Conservation (phyloP, 495 filamentous ascomycete genomes). For the Penicillium argentinense region DNA sequence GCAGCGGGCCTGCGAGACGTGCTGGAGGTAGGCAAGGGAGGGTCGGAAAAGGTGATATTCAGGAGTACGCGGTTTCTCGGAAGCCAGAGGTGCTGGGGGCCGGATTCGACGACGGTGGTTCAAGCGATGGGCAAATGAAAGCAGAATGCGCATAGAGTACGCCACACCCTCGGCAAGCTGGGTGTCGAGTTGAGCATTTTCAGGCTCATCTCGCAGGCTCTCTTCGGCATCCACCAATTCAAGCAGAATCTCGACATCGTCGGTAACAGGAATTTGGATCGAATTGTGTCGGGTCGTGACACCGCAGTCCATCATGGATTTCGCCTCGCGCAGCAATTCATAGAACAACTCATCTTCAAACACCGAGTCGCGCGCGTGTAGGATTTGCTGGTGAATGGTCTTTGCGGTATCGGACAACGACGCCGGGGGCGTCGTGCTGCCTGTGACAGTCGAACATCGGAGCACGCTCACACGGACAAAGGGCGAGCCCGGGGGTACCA, state of each 20-base stretch:
- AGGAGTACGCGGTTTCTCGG: constrained; percentile 44
- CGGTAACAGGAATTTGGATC: constrained; percentile 55
- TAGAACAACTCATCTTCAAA: constrained; percentile 95
- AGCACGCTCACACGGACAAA: constrained; percentile 62
- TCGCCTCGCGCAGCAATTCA: constrained; percentile 80
- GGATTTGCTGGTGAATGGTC: constrained; percentile 64
- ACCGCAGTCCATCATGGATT: constrained; percentile 61
- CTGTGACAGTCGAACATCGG: constrained; percentile 39
- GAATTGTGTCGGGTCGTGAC: constrained; percentile 61
- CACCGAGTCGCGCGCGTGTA: constrained; percentile 80
- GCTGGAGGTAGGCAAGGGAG: constrained; percentile 62
- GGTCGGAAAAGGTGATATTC: constrained; percentile 65
- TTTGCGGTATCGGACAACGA: constrained; percentile 27
- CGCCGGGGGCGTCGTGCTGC: constrained; percentile 40
- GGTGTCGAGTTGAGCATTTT: constrained; percentile 21
- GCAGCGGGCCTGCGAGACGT: constrained; percentile 48
- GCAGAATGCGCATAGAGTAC: constrained; percentile 63
- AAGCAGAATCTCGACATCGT: constrained; percentile 57
- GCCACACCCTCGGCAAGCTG: constrained; percentile 55
- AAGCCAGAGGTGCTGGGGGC: constrained; percentile 57
- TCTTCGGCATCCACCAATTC: constrained; percentile 61
- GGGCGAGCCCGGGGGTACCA: constrained; percentile 54
- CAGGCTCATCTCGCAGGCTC: constrained; percentile 4
- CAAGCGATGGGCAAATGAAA: constrained; percentile 70
- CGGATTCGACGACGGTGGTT: constrained; percentile 63